Evolutionary conservation across 83 land plant species (phyloP).

Genomic region (Isoetes engelmannii): DNA sequence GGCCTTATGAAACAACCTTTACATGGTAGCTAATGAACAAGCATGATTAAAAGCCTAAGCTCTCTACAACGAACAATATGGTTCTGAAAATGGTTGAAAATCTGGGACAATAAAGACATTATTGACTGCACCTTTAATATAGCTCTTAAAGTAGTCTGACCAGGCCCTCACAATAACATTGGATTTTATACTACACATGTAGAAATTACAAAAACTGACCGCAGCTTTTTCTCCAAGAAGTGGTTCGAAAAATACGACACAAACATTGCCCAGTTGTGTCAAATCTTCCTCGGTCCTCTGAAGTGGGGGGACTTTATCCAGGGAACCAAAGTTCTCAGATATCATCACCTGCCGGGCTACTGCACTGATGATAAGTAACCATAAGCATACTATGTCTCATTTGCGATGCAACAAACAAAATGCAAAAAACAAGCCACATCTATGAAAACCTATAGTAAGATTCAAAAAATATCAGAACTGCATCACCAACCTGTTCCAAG

Average conservation of each 20-base stretch:
- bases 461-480: not conserved
- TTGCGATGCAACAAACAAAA: not conserved
- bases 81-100: too few species aligned
- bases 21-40: too few species aligned
- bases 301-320: not conserved
- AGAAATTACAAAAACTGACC: constrained; percentile 1
- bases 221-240: constrained; percentile 6
- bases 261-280: not conserved
- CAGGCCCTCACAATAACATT: too few species aligned
- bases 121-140: too few species aligned
- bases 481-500: constrained; percentile 3
- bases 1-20: too few species aligned
- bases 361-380: constrained; percentile 6
- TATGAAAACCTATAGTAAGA: not conserved
- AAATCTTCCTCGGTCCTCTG: not conserved
- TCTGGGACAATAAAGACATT: too few species aligned
- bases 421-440: not conserved
- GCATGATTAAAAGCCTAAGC: too few species aligned
- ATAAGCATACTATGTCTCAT: not conserved
- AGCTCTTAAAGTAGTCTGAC: too few species aligned
- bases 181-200: too few species aligned
- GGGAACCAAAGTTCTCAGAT: not conserved
- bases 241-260: constrained; percentile 5
- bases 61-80: too few species aligned
- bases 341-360: constrained; percentile 5